phyloP scores from a whole-genome alignment of 2,329 filamentous ascomycete genomes.

The Xylaria sp. region DNA sequence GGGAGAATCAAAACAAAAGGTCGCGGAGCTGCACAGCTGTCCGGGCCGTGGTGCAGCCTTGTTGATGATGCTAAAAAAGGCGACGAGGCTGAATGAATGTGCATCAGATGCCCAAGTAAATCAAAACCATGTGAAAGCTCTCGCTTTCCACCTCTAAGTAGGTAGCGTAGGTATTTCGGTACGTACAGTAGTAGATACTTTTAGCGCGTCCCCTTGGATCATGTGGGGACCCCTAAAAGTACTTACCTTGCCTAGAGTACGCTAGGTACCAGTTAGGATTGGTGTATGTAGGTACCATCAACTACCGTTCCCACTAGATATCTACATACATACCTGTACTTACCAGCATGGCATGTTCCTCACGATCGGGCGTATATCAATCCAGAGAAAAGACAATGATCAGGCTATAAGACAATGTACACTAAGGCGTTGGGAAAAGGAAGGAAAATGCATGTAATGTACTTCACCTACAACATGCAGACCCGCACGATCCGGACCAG shows the following conservation, averaged over 20 bases:
- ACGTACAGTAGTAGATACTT: background rate
- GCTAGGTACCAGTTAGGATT: no score
- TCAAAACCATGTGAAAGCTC: background rate
- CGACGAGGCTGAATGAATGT: conserved; percentile 24
- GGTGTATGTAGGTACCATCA: no score
- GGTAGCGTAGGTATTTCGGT: background rate
- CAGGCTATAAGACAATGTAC: background rate
- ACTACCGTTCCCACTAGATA: no score
- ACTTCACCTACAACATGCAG: background rate
- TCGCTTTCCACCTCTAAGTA: no score
- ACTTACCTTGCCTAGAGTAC: no score
- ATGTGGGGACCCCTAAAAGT: no score
- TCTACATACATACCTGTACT: no score
- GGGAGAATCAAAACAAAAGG: conserved; percentile 5
- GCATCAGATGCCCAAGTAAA: background rate
- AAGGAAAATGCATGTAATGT: background rate
- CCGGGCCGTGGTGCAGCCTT: background rate
- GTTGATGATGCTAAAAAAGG: conserved; percentile 3
- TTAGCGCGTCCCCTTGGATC: no score
- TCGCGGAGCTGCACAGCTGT: background rate
- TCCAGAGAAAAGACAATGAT: no score
- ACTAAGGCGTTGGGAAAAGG: background rate
- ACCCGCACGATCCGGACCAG: conserved; percentile 31
- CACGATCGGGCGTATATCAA: no score
- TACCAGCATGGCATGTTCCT: no score